Evolutionary conservation across 352 stramenopile species (phyloP), one percentile per base, ranked within the genome.

Genomic region (Phytophthora kernoviae): DNA sequence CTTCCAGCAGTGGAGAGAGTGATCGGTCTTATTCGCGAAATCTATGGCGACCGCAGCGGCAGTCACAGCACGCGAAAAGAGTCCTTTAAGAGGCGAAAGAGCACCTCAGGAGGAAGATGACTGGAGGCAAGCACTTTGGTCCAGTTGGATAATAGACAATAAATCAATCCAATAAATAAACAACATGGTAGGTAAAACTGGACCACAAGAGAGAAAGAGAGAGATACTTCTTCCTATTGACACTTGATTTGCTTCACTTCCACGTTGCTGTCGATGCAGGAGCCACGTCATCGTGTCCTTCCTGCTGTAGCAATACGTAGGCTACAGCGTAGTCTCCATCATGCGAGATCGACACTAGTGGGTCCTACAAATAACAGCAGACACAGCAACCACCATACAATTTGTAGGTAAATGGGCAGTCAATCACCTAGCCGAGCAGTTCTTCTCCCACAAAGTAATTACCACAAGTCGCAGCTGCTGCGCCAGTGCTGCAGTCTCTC

Each of bases 301-400:
- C 54, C 39, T 90, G 81, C 48, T 90, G 74, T 21, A 95, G 64
- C 17, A 95, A 59, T 39, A 95, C 87, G 46, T 89, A 88, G 5
- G 87, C 87, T 30, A 93, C 54, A 10, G 87, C 85, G 65, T 93
- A 93, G 62, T 93, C 77, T n/a, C 79, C 70, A 52, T 95, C 87
- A 41, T 95, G 87, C 9, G 84, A 93, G 26, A 95, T 68, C 37
- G 84, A 93, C 24, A 93, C 82, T 40, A 84, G 75, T 10, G 80
- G 45, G 0, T 81, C 77, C 79, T 93, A 48, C 7, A 57, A 20
- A 18, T 24, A 48, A 3, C 21, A 73, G 26, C n/a, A 43, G 18
- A 17, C 15, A 8, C 4, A 21, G 9, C 18, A 21, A 43, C 12
- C 34, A 41, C 10, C 34, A 41, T 92, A 47, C 6, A 57, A 30